Evolutionary conservation across 495 filamentous ascomycete species (phyloP).

Genomic region (Penicillium egyptiacum): DNA sequence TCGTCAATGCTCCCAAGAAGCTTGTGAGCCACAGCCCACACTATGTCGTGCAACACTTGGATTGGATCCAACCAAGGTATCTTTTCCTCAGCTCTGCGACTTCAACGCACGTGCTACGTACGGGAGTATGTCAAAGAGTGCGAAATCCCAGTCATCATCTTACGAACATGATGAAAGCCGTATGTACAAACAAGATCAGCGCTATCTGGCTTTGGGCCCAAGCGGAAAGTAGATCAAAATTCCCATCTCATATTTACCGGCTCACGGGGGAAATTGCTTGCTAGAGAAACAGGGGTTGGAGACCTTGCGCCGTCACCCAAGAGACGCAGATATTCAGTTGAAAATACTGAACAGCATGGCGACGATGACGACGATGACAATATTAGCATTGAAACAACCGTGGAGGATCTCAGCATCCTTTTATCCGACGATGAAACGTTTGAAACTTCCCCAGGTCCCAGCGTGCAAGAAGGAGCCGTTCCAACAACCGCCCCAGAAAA

Average conservation of each 20-base stretch:
- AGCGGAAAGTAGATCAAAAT: conserved; percentile 38
- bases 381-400: conserved; percentile 23
- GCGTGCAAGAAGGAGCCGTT: not conserved
- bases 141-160: not conserved
- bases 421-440: conserved; percentile 11
- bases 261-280: conserved; percentile 24
- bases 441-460: not conserved
- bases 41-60: conserved; percentile 71
- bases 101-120: not conserved
- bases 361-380: conserved; percentile 16
- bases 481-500: not conserved
- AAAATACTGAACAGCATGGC: not conserved
- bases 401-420: conserved; percentile 28
- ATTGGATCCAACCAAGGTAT: conserved; percentile 93
- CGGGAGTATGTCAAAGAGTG: not conserved
- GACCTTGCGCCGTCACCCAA: conserved; percentile 5
- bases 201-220: conserved; percentile 41
- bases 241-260: conserved; percentile 52
- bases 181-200: conserved; percentile 57
- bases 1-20: conserved; percentile 70
- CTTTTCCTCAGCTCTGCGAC: conserved; percentile 60
- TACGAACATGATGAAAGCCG: not conserved
- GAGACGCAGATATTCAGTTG: conserved; percentile 7
- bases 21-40: conserved; percentile 57
- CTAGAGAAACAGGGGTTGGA: not conserved